Conservation (phyloP, 2,329 filamentous ascomycete genomes). For the Fonsecaea pedrosoi region DNA sequence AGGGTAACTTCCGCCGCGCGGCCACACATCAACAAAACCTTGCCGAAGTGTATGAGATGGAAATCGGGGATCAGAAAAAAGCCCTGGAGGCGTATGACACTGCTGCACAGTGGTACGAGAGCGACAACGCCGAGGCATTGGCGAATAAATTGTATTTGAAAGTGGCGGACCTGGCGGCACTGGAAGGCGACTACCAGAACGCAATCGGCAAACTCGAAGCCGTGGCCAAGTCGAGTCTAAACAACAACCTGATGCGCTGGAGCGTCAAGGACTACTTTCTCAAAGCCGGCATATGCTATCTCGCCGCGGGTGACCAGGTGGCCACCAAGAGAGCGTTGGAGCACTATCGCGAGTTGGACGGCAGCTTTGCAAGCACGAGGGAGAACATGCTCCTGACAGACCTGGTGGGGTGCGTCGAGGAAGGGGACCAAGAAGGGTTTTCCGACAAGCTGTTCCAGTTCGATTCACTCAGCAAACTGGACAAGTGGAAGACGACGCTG, state of each 20-base stretch:
- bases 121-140: conserved; percentile 82
- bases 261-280: conserved; percentile 95
- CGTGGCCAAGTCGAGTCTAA: conserved; percentile 77
- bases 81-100: conserved; percentile 84
- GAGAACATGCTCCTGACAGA: conserved; percentile 84
- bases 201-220: conserved; percentile 83
- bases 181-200: conserved; percentile 83
- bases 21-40: conserved; percentile 89
- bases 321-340: conserved; percentile 80
- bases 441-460: conserved; percentile 86
- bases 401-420: conserved; percentile 75
- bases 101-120: conserved; percentile 87
- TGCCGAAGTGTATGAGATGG: conserved; percentile 83
- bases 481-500: conserved; percentile 95
- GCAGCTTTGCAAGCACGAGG: conserved; percentile 75
- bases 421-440: conserved; percentile 80
- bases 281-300: conserved; percentile 90
- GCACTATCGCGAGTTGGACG: conserved; percentile 79
- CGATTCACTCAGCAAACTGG: conserved; percentile 89
- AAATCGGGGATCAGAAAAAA: conserved; percentile 76
- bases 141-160: conserved; percentile 95
- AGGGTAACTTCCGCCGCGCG: conserved; percentile 89
- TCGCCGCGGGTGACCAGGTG: conserved; percentile 77
- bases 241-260: conserved; percentile 92
- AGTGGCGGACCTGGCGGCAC: conserved; percentile 82